Evolutionary conservation across 1,139 yeast species (phyloP).

Genomic region (Suhomyces panamericanus): DNA sequence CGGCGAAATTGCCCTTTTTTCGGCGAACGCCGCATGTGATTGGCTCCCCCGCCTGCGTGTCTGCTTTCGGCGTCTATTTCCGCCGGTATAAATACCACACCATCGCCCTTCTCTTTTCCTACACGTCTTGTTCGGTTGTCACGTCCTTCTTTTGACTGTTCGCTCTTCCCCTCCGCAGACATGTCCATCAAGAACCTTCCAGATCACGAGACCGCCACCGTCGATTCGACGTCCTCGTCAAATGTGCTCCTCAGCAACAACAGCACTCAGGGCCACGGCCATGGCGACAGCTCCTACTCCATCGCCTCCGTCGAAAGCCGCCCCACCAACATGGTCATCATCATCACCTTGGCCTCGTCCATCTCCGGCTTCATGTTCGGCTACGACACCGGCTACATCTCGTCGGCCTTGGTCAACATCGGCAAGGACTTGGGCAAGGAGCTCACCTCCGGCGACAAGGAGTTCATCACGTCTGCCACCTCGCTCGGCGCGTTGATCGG

Average conservation of each 20-base stretch:
- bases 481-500: slow-evolving; percentile 88
- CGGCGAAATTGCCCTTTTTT: slow-evolving; percentile 4
- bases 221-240: slow-evolving; percentile 11
- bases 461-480: slow-evolving; percentile 91
- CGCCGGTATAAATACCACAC: slow-evolving; percentile 3
- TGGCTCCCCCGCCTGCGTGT: background rate
- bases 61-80: background rate
- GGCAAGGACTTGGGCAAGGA: slow-evolving; percentile 63
- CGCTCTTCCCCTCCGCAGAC: background rate
- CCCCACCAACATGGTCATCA: slow-evolving; percentile 64
- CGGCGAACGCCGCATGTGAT: slow-evolving; percentile 3
- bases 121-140: background rate
- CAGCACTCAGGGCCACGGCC: background rate
- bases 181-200: slow-evolving; percentile 4
- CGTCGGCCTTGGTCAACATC: slow-evolving; percentile 84
- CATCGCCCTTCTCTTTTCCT: background rate
- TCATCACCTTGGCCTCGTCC: slow-evolving; percentile 76
- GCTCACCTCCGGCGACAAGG: slow-evolving; percentile 75
- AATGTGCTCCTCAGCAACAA: slow-evolving; percentile 1
- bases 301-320: slow-evolving; percentile 27
- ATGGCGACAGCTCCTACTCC: background rate
- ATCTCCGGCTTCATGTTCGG: slow-evolving; percentile 96
- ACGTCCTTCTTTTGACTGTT: background rate
- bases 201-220: slow-evolving; percentile 8
- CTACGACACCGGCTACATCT: slow-evolving; percentile 93